Base-by-base conservation (phyloP, 441 rosid genomes). In the Jatropha multifida region DNA sequence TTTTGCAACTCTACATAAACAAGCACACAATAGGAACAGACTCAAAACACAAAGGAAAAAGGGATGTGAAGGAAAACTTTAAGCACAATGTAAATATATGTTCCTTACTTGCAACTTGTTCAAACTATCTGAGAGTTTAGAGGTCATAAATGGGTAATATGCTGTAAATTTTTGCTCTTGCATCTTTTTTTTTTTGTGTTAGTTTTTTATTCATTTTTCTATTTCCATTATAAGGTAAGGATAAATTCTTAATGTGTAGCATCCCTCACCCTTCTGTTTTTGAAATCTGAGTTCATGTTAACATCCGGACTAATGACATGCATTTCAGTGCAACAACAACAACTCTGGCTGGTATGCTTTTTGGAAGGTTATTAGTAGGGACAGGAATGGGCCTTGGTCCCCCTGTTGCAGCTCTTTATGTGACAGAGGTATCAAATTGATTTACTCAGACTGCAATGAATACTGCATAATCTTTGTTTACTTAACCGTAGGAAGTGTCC, bases 371-470 rank as follows among this genome's bases (percentile, higher is more conserved):
- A 76, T 81, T 94, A 76, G 99, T 94, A 78, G 99, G 99, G 77
- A 86, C 82, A 67, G 99, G 99, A 74, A 86, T 94, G 94, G 99
- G 99, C 73, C 70, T 94, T 75, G 98, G 98, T 17, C 98, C 99
- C 40, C 88, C 98, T 72, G 94, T 93, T 77, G 89, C 93, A 41
- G 72, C 98, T 73, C 99, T 94, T 80, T 94, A 94, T 71, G 97
- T 94, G 72, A 90, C 96, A 10, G 99, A 94, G 97, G 99, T 94
- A 85, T 72, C 54, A 26, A 68, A 41, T 46, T 67, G 63, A 68
- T 54, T 55, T 77, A 20, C 60, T 38, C 56, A 20, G 72, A 26
- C 38, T 52, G 38, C 65, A 52, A 48, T 27, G 48, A 77, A 49
- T 71, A 32, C 20, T 13, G 40, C 55, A 61, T 26, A 59, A 54